Evolutionary conservation across 2,329 filamentous ascomycete species (phyloP).

Genomic region (Oidium heveae): DNA sequence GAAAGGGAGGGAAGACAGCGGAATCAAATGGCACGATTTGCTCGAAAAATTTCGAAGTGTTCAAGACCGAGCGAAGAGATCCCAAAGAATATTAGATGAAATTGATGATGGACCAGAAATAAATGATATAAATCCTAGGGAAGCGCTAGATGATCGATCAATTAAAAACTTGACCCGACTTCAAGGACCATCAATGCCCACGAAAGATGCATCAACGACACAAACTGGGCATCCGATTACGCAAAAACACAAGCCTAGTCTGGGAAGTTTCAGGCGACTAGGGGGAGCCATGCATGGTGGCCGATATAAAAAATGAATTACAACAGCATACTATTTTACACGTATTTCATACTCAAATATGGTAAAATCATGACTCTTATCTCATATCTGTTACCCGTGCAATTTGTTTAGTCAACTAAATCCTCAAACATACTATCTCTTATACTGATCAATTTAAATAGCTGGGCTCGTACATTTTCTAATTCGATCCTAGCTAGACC

Average conservation of each 20-base stretch:
- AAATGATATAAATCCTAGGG: conserved; percentile 2
- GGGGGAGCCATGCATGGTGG: conserved; percentile 41
- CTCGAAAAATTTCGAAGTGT: conserved; percentile 85
- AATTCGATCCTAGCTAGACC: conserved; percentile 45
- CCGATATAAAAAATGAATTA: conserved; percentile 21
- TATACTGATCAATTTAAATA: conserved; percentile 31
- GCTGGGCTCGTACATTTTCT: conserved; percentile 36
- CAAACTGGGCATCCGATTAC: conserved; percentile 17
- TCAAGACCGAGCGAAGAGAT: conserved; percentile 60
- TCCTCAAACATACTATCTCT: conserved; percentile 55
- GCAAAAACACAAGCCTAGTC: conserved; percentile 33
- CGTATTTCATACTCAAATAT: background rate
- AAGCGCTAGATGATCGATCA: conserved; percentile 15
- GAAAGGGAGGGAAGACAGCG: conserved; percentile 55
- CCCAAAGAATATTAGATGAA: conserved; percentile 27
- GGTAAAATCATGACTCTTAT: background rate
- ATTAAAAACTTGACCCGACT: conserved; percentile 14
- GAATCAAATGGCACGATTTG: conserved; percentile 76
- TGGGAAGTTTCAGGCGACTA: conserved; percentile 45
- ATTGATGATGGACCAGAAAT: conserved; percentile 18
- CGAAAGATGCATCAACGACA: conserved; percentile 22
- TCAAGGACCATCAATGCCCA: conserved; percentile 18
- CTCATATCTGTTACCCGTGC: conserved; percentile 10
- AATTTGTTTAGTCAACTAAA: conserved; percentile 36
- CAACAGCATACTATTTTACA: background rate